Conservation (phyloP, 345 rosid genomes). For the Alliaria petiolata region DNA sequence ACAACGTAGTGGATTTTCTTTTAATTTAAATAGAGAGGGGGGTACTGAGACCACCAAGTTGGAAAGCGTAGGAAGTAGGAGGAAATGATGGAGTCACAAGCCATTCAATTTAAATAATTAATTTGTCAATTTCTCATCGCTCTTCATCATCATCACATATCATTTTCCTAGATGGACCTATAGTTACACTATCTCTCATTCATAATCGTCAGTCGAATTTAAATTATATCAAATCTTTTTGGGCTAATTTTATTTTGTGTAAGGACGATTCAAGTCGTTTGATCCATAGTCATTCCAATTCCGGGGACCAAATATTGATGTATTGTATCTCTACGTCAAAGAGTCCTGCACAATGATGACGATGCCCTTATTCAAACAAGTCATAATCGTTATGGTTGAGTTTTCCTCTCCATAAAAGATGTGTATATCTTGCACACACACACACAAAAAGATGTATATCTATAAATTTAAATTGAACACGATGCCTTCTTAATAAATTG, state of each 20-base stretch:
- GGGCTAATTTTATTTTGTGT: not conserved
- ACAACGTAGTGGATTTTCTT: not conserved
- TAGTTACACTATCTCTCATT: constrained; percentile 25
- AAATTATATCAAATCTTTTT: not conserved
- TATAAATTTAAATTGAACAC: not conserved
- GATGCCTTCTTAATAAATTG: not conserved
- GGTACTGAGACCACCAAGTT: constrained; percentile 30
- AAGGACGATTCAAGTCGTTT: not conserved
- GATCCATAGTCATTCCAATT: not conserved
- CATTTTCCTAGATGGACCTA: constrained; percentile 33
- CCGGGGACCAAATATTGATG: constrained; percentile 10
- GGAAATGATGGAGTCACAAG: constrained; percentile 32
- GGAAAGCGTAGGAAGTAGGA: constrained; percentile 18
- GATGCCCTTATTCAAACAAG: not conserved
- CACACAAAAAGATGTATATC: too few relatives aligned
- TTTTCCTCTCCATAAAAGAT: not conserved
- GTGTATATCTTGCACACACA: too few relatives aligned
- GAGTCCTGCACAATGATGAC: constrained; percentile 1
- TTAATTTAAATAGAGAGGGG: not conserved
- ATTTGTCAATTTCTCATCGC: constrained; percentile 12
- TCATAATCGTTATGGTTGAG: constrained; percentile 7
- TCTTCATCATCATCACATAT: constrained; percentile 29
- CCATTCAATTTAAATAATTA: constrained; percentile 15
- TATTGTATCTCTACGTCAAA: not conserved
- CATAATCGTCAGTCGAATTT: not conserved